A percentile compares a stretch with the other conserved stretches of the same genome.
Evolutionary conservation across 305 asterid species (phyloP).

Genomic region (Fraxinus floribunda): DNA sequence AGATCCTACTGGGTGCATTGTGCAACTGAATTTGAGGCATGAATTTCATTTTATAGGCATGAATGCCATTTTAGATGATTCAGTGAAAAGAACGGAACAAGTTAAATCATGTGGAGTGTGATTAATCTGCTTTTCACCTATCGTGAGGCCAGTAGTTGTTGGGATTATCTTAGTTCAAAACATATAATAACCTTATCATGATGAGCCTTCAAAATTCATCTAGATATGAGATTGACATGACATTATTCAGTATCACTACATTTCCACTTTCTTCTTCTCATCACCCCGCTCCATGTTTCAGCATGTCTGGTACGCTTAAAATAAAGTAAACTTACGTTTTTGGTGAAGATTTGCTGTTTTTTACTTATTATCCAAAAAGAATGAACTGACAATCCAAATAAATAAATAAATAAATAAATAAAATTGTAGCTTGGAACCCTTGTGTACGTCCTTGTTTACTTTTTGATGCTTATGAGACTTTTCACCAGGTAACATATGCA

Average conservation of each 20-base stretch:
- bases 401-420: no score
- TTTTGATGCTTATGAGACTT: neutral
- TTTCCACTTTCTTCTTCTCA: neutral
- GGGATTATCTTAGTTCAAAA: neutral
- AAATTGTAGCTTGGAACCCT: neutral
- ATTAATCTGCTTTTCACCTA: neutral
- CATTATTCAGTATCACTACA: neutral
- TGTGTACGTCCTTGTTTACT: neutral
- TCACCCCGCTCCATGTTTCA: neutral
- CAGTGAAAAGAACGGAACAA: neutral
- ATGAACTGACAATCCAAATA: no score
- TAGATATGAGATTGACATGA: neutral
- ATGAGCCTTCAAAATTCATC: neutral
- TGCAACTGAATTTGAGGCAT: neutral
- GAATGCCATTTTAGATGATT: neutral
- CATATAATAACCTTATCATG: neutral
- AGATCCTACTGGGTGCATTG: neutral
- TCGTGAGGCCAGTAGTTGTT: neutral
- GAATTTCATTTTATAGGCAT: neutral
- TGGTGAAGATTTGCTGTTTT: neutral
- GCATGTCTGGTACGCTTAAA: neutral
- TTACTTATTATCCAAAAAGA: neutral
- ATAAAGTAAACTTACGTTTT: neutral
- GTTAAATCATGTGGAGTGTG: neutral
- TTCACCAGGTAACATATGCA: slow-evolving; percentile 54